A percentile compares a stretch with the other conserved stretches of the same genome.
Evolutionary conservation across 352 stramenopile genomes (phyloP).

Genomic region (Globisporangium heterothallicum): DNA sequence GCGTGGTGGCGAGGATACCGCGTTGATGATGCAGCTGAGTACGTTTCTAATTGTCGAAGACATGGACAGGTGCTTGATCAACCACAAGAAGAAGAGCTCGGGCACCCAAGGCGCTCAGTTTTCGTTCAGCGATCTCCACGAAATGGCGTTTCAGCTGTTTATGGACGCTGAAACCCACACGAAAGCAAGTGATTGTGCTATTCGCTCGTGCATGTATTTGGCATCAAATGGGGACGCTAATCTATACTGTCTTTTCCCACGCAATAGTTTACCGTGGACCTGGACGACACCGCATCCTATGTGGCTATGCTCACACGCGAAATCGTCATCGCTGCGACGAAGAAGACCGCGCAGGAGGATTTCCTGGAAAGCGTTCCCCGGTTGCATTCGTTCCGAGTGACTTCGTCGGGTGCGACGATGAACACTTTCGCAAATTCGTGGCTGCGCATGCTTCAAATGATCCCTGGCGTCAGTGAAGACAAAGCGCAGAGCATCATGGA

Average conservation of each 20-base stretch:
- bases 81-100: conserved; percentile 33
- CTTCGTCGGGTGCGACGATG: conserved; percentile 26
- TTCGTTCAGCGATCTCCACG: conserved; percentile 52
- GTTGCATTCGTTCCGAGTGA: conserved; percentile 58
- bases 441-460: conserved; percentile 76
- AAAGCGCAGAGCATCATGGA: conserved; percentile 59
- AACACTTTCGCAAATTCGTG: conserved; percentile 55
- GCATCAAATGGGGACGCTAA: too few species aligned
- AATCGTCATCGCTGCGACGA: conserved; percentile 33
- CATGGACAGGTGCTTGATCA: conserved; percentile 50
- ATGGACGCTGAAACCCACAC: conserved; percentile 54
- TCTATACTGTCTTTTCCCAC: background rate
- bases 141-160: conserved; percentile 60
- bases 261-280: conserved; percentile 44
- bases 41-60: conserved; percentile 56
- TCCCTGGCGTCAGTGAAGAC: conserved; percentile 68
- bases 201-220: background rate
- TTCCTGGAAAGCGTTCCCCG: conserved; percentile 52
- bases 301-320: conserved; percentile 53
- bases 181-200: conserved; percentile 19
- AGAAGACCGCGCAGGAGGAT: conserved; percentile 38
- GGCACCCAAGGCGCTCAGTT: conserved; percentile 9
- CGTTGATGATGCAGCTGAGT: conserved; percentile 11
- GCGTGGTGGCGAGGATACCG: too few species aligned
- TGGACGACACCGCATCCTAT: conserved; percentile 46